Conservation (phyloP, 345 rosid genomes). For the Balakata baccata region DNA sequence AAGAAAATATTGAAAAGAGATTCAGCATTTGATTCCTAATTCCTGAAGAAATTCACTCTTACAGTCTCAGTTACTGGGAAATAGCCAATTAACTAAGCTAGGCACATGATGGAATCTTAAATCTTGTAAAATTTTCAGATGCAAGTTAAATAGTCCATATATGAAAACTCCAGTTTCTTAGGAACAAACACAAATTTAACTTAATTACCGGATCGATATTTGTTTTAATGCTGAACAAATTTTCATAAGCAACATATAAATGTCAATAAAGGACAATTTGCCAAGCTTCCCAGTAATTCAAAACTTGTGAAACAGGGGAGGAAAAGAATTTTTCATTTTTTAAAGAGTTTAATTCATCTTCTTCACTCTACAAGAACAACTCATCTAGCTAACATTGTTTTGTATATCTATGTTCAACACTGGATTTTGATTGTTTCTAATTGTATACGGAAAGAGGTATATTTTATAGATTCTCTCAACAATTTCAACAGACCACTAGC, state of each 20-base stretch:
- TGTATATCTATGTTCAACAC: no score
- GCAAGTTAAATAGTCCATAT: neutral
- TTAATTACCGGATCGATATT: neutral
- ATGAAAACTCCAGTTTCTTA: neutral
- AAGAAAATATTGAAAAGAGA: neutral
- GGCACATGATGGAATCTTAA: neutral
- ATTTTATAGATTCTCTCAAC: no score
- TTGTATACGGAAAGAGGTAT: no score
- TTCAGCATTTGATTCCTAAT: neutral
- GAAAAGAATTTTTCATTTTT: neutral
- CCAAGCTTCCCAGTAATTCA: neutral
- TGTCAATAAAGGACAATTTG: neutral
- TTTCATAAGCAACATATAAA: neutral
- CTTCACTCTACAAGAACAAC: no score
- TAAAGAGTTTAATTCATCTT: neutral
- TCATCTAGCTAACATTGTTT: no score
- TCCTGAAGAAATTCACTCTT: neutral
- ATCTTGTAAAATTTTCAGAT: neutral
- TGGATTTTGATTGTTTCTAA: no score
- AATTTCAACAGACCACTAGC: no score
- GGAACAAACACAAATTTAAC: neutral
- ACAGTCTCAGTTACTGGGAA: neutral
- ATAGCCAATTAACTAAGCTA: neutral
- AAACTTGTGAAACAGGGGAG: neutral
- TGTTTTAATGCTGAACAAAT: neutral